Base-by-base conservation (phyloP, 257 asterid species). In the Forsythia viridissima region DNA sequence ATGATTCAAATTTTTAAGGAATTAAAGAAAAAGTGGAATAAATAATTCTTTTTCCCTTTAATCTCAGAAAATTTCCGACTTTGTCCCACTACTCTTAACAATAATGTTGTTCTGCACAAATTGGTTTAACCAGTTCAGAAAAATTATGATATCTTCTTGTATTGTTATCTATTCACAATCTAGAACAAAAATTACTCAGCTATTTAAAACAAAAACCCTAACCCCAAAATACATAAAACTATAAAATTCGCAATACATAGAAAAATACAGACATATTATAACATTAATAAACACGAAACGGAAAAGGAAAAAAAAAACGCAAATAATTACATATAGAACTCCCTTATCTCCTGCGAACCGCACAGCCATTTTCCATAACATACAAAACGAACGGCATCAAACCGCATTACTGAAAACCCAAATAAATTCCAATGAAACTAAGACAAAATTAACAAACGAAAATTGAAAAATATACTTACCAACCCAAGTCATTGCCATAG, bases 401-500 rank as follows among this genome's bases (percentile, higher is more conserved):
- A 30, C 1, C 34, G 34, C 34, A 30, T 30, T 30, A 1, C 34
- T 30, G 34, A 30, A 30, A 30, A 30, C 70, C 39, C 6, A 63
- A 9, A 63, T 30, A 21, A 24, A 21, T 10, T 24, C 39, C 40
- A 24, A 63, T 3, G 24, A 24, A 21, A 63, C 40, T n/a, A 57
- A 7, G 34, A 20, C 13, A 59, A 59, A 63, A 63, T 63, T 30
- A 63, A 72, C 15, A 72, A 74, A 40, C 79, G 70, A 66, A 70
- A 76, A 37, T 5, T 36, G 0, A 52, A 76, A 79, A 40, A 65
- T 65, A 48, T 40, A 82, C 88, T 72, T 80, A 93, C 98, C 97
- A 93, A 65, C 97, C 94, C 92, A 89, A 77, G 30, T 85, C 94
- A 82, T 93, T 93, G 77, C 98, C 98, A 70, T 86, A 92, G 85